These are phyloP conservation scores for Suillus subluteus DNA, from an alignment of 768 basidiomycete species.

Conservation along the genomic window DNA sequence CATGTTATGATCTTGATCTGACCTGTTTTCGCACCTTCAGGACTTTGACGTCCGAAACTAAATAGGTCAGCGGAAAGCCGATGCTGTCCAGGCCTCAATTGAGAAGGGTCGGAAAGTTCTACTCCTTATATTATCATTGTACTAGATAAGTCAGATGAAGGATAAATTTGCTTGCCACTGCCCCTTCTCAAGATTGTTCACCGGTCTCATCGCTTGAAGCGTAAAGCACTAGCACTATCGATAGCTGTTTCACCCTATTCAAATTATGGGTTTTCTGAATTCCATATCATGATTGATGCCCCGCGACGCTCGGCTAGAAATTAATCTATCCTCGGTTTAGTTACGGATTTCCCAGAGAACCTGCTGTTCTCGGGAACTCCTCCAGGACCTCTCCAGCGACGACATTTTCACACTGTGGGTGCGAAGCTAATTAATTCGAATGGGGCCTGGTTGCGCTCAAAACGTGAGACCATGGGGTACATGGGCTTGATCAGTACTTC, in stretches of 20 bases:
- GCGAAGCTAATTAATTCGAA: background rate
- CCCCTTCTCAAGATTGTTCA: background rate
- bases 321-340: background rate
- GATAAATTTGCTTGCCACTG: background rate
- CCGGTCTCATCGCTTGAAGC: background rate
- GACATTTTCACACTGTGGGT: conserved; percentile 1
- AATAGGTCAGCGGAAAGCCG: no score
- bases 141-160: background rate
- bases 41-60: background rate
- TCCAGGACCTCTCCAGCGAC: background rate
- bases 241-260: background rate
- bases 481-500: background rate
- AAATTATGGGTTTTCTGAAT: no score
- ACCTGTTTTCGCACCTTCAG: background rate
- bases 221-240: background rate
- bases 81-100: background rate
- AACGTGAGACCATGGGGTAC: background rate
- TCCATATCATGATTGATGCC: background rate
- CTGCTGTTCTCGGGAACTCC: background rate
- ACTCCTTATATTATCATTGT: background rate
- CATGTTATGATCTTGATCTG: background rate
- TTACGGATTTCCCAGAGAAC: background rate
- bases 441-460: background rate
- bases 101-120: no score
- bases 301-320: background rate